phyloP scores from a whole-genome alignment of 1,139 yeast genomes.

The Suhomyces kunorum region DNA sequence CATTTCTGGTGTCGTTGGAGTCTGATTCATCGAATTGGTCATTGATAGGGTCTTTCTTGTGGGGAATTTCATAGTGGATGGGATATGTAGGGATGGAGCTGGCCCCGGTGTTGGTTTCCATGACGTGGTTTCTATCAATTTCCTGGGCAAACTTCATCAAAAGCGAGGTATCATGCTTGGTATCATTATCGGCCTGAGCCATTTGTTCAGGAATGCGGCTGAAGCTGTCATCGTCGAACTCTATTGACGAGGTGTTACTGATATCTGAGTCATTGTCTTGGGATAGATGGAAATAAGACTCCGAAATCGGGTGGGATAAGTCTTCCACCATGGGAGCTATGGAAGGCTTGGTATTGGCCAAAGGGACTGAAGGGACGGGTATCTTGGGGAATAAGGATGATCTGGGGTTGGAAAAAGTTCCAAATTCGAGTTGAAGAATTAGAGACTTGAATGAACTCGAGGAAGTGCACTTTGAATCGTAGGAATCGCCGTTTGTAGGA shows the following conservation, averaged over 20 bases:
- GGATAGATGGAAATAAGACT: conserved; percentile 33
- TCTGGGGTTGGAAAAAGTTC: background rate
- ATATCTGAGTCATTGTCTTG: conserved; percentile 24
- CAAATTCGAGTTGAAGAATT: background rate
- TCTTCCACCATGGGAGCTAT: conserved; percentile 15
- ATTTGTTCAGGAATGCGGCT: conserved; percentile 5
- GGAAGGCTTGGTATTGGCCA: background rate
- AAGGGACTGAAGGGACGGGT: too few species aligned
- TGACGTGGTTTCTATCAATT: conserved; percentile 17
- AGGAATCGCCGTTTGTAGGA: background rate
- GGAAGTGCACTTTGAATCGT: too few species aligned
- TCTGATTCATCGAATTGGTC: conserved; percentile 5
- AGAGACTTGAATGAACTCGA: too few species aligned
- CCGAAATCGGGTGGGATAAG: conserved; percentile 29
- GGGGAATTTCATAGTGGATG: background rate
- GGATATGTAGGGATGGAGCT: conserved; percentile 5
- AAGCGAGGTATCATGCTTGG: conserved; percentile 17
- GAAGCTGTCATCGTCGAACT: conserved; percentile 14
- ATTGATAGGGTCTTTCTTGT: background rate
- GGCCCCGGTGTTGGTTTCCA: conserved; percentile 4
- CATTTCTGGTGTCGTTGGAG: conserved; percentile 6
- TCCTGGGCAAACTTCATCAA: conserved; percentile 24
- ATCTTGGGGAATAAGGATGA: background rate
- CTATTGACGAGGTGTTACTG: conserved; percentile 18
- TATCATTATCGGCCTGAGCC: conserved; percentile 5